Base-by-base conservation (phyloP, 805 yeast species). In the Saccharomyces jurei region DNA sequence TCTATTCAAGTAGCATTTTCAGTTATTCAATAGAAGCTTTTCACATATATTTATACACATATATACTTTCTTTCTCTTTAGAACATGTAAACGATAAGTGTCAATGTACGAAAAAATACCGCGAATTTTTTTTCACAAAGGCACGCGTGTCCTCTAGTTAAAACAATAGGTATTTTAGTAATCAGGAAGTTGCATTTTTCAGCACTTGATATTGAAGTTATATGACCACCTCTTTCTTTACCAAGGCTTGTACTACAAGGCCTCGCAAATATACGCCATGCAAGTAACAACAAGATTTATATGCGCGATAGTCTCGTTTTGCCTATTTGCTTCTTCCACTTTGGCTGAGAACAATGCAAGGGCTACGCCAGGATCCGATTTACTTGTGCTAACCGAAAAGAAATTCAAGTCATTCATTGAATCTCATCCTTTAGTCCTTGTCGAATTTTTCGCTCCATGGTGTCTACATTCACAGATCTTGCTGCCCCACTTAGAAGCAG, bases 361-460 rank as follows among this genome's bases (percentile, higher is more conserved):
- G 57, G 94, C 92, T 27, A 82, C 86, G 56, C 83, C 84, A 56
- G 88, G 85, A 66, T 84, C 95, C 49, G 94, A 90, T 41, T 97
- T 91, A 51, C 87, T 86, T 60, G 82, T 86, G 69, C 79, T 92
- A 59, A 81, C 87, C 41, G 72, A 83, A 26, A 82, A 77, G 48
- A 80, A 79, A 56, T 92, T 88, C 70, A 79, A 81, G 55, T 70
- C 77, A 11, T 89, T 87, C 71, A 72, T 92, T 61, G 74, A 75
- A 48, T 81, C 78, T 52, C 85, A 89, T 74, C 88, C 90, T 44
- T 77, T 90, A 61, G 92, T 87, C 17, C 73, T 89, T 54, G 86
- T 91, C 22, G 96, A 89, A 72, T 89, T 89, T 73, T 88, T 85
- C 70, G 95, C 95, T 11, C 96, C 97, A 69, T 91, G 97, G 97